A percentile compares a stretch with the other conserved stretches of the same genome.
phyloP scores from a whole-genome alignment of 441 rosid species.

The Oxalis stricta region DNA sequence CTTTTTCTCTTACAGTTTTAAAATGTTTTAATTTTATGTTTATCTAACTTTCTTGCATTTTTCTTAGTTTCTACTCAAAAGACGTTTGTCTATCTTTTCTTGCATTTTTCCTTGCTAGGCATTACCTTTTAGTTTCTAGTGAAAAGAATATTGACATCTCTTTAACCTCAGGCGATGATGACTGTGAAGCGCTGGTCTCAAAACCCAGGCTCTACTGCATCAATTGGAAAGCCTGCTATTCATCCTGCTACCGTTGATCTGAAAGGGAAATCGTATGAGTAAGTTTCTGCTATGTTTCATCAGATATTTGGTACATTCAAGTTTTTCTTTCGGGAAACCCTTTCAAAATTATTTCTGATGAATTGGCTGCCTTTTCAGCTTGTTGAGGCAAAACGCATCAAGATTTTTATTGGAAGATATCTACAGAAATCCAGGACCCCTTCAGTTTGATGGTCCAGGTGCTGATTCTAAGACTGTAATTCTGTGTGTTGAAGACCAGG shows the following conservation, averaged over 20 bases:
- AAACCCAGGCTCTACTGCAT: conserved; percentile 47
- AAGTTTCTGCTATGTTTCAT: conserved; percentile 12
- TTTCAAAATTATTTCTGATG: background rate
- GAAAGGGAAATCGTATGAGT: conserved; percentile 97
- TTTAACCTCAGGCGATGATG: conserved; percentile 70
- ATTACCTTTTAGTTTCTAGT: background rate
- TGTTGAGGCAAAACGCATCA: conserved; percentile 60
- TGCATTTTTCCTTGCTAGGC: background rate
- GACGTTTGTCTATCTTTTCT: too few relatives aligned
- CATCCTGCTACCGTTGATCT: conserved; percentile 89
- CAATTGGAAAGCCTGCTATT: conserved; percentile 88
- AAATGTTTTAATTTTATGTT: background rate
- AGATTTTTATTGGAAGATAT: conserved; percentile 75
- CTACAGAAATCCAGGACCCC: conserved; percentile 96
- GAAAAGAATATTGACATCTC: background rate
- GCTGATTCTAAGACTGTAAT: conserved; percentile 79
- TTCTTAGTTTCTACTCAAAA: too few relatives aligned
- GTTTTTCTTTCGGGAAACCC: too few relatives aligned
- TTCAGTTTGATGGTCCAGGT: conserved; percentile 95
- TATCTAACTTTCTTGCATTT: too few relatives aligned
- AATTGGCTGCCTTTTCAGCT: conserved; percentile 33
- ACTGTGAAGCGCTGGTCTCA: conserved; percentile 90
- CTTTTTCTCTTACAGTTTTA: background rate
- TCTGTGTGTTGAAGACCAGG: conserved; percentile 93
- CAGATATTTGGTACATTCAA: too few relatives aligned